These are phyloP conservation scores for Oryza meridionalis DNA, from an alignment of 176 grass and related monocot genomes.

Conservation along the genomic window DNA sequence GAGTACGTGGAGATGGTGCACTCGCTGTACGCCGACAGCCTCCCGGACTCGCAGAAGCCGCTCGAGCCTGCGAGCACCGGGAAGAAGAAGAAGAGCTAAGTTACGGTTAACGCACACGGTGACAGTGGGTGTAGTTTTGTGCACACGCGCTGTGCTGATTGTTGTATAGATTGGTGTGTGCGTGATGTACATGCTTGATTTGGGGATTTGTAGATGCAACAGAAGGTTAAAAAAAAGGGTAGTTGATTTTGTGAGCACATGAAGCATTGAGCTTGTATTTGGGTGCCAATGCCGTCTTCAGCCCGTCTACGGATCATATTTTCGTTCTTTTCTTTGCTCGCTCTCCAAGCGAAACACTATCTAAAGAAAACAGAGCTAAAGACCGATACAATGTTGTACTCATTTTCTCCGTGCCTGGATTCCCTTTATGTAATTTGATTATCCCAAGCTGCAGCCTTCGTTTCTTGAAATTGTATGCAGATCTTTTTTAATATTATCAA, in stretches of 20 bases:
- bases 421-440: too few relatives aligned
- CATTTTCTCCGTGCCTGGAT: too few relatives aligned
- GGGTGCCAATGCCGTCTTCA: not conserved
- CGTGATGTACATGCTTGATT: not conserved
- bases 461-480: too few relatives aligned
- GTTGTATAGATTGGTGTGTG: not conserved
- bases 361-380: too few relatives aligned
- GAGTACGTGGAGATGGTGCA: conserved; percentile 43
- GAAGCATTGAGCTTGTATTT: not conserved
- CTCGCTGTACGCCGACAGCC: not conserved
- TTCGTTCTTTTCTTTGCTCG: too few relatives aligned
- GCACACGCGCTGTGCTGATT: not conserved
- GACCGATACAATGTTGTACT: too few relatives aligned
- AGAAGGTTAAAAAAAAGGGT: too few relatives aligned
- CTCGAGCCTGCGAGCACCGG: not conserved
- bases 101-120: too few relatives aligned
- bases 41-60: conserved; percentile 21
- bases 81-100: not conserved
- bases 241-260: not conserved
- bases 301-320: not conserved
- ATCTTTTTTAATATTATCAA: too few relatives aligned
- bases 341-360: too few relatives aligned
- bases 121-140: too few relatives aligned
- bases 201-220: not conserved
- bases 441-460: too few relatives aligned